These are phyloP conservation scores for Cladosporium sp. DNA, from an alignment of 2,329 filamentous ascomycete genomes.

Conservation along the genomic window DNA sequence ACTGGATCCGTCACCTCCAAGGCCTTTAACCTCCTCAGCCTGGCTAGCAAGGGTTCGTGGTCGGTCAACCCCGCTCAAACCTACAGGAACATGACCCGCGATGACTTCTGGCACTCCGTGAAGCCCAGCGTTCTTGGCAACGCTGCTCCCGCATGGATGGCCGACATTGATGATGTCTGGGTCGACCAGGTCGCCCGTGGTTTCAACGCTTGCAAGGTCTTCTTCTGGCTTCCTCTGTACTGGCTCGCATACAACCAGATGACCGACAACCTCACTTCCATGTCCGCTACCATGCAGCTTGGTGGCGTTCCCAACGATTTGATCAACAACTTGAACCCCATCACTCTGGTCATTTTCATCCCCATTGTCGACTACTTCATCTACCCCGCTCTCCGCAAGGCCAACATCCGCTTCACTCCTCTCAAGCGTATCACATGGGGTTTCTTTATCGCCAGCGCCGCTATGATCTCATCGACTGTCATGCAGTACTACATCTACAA, in stretches of 20 bases:
- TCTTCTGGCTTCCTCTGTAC: conserved; percentile 54
- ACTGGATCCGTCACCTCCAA: conserved; percentile 72
- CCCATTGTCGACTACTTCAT: conserved; percentile 44
- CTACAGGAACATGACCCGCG: conserved; percentile 56
- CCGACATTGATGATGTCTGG: conserved; percentile 77
- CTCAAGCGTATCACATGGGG: conserved; percentile 57
- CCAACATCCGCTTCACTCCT: conserved; percentile 48
- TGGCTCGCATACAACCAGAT: conserved; percentile 64
- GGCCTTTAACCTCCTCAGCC: conserved; percentile 61
- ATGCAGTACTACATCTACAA: conserved; percentile 48
- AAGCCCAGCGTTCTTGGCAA: conserved; percentile 36
- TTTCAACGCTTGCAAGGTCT: conserved; percentile 69
- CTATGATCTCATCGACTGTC: conserved; percentile 57
- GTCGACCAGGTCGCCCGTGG: conserved; percentile 73
- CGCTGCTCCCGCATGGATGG: conserved; percentile 69
- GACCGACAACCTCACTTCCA: conserved; percentile 52
- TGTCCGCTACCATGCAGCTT: conserved; percentile 42
- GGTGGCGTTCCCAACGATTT: conserved; percentile 53
- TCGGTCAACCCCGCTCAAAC: conserved; percentile 49
- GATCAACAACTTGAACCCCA: conserved; percentile 39
- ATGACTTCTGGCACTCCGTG: conserved; percentile 47
- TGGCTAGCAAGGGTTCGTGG: conserved; percentile 57
- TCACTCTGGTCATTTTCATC: conserved; percentile 24
- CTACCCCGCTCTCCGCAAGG: conserved; percentile 50
- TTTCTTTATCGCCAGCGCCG: conserved; percentile 55